Evolutionary conservation across 768 basidiomycete genomes (phyloP).

Genomic region (Pulveroboletus sp.): DNA sequence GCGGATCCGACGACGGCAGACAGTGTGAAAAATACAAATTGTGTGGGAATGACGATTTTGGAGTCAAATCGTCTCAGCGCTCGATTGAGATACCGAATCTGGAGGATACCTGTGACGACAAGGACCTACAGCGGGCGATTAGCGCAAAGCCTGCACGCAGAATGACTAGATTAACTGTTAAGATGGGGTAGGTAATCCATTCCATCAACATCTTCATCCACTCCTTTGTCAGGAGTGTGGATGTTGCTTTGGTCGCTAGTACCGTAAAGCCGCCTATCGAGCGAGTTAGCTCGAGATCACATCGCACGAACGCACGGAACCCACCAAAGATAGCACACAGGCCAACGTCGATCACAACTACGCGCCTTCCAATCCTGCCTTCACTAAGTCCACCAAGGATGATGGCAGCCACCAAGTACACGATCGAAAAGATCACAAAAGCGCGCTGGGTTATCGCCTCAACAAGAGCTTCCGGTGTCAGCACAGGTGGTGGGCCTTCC

Average conservation of each 20-base stretch:
- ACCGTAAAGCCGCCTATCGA: constrained; percentile 86
- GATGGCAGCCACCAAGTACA: constrained; percentile 54
- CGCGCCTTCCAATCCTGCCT: constrained; percentile 52
- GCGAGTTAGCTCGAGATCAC: background rate
- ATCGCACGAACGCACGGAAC: constrained; percentile 6
- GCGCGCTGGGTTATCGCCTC: constrained; percentile 62
- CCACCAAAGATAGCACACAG: constrained; percentile 81
- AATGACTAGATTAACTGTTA: constrained; percentile 47
- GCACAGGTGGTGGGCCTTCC: constrained; percentile 46
- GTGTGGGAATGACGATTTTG: constrained; percentile 91
- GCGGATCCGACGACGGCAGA: constrained; percentile 91
- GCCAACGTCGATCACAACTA: constrained; percentile 83
- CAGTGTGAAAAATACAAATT: constrained; percentile 93
- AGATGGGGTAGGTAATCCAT: constrained; percentile 79
- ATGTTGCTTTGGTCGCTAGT: constrained; percentile 87
- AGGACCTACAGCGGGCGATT: constrained; percentile 47
- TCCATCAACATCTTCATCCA: constrained; percentile 73
- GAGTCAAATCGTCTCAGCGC: constrained; percentile 92
- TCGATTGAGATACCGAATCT: constrained; percentile 78
- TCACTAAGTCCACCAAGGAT: constrained; percentile 66
- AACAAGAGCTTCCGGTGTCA: constrained; percentile 65
- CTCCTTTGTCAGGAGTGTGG: constrained; percentile 74
- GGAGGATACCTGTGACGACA: constrained; percentile 68
- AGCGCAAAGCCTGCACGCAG: constrained; percentile 1
- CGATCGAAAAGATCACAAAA: constrained; percentile 70